phyloP scores from a whole-genome alignment of 2,329 filamentous ascomycete genomes.

The Stromatinia cepivora region DNA sequence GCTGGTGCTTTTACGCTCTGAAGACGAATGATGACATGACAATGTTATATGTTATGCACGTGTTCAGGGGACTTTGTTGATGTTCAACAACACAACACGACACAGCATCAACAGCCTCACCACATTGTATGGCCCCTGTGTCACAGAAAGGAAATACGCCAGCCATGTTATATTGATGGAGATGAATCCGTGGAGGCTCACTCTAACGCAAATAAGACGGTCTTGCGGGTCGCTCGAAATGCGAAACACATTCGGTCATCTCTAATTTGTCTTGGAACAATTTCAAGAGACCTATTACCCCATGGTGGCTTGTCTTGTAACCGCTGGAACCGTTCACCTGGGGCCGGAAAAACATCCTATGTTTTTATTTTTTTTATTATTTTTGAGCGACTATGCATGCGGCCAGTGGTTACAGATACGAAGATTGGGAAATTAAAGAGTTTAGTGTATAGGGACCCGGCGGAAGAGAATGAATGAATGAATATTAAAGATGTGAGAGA shows the following conservation, averaged over 20 bases:
- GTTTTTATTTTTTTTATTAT: neutral
- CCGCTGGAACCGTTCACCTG: neutral
- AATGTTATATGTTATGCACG: constrained; percentile 9
- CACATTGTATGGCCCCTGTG: neutral
- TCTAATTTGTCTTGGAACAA: constrained; percentile 21
- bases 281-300: neutral
- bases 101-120: constrained; percentile 4
- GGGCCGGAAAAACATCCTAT: neutral
- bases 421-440: constrained; percentile 4
- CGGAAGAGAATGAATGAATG: neutral
- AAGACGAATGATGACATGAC: neutral
- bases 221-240: neutral
- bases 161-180: neutral
- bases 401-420: constrained; percentile 16
- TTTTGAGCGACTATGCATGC: constrained; percentile 1
- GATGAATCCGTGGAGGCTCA: neutral
- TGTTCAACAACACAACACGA: constrained; percentile 2
- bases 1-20: constrained; percentile 9
- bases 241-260: neutral
- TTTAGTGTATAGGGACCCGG: neutral
- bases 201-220: neutral
- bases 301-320: constrained; percentile 13
- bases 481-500: neutral
- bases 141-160: neutral
- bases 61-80: constrained; percentile 15